Conservation (phyloP, 257 asterid genomes). For the Penstemon eatonii region DNA sequence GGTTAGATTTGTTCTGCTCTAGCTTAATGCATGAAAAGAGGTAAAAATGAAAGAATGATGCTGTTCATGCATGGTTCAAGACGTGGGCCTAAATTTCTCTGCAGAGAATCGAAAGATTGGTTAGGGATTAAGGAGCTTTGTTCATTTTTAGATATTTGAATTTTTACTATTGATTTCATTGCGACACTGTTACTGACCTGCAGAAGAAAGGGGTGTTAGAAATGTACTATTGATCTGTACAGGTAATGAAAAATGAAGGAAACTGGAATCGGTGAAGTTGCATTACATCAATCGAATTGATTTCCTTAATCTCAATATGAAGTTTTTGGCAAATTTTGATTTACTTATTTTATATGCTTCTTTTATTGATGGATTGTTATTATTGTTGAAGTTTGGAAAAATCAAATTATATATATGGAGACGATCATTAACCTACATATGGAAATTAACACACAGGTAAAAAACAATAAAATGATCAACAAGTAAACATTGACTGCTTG, state of each 20-base stretch:
- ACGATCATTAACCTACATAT: too few relatives aligned
- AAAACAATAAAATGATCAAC: too few relatives aligned
- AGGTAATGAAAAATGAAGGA: slow-evolving; percentile 39
- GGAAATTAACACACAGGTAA: too few relatives aligned
- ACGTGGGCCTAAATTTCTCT: slow-evolving; percentile 23
- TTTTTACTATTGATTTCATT: slow-evolving; percentile 31
- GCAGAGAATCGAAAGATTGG: slow-evolving; percentile 25
- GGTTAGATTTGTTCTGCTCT: slow-evolving; percentile 29
- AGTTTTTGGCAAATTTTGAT: slow-evolving; percentile 1
- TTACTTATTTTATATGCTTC: neutral
- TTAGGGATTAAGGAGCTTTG: slow-evolving; percentile 19
- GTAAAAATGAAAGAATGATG: slow-evolving; percentile 17
- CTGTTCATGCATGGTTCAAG: slow-evolving; percentile 15
- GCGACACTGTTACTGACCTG: slow-evolving; percentile 27
- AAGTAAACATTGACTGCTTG: too few relatives aligned
- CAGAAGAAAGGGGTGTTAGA: slow-evolving; percentile 30
- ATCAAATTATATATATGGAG: too few relatives aligned
- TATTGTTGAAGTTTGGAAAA: neutral
- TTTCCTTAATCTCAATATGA: slow-evolving; percentile 3
- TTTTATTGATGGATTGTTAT: neutral
- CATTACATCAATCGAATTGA: slow-evolving; percentile 29
- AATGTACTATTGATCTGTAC: slow-evolving; percentile 43
- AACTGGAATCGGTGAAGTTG: slow-evolving; percentile 31
- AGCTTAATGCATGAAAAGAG: slow-evolving; percentile 27
- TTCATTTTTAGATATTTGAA: slow-evolving; percentile 17